Conservation (phyloP, 1,139 yeast genomes). For the Candida sp. region DNA sequence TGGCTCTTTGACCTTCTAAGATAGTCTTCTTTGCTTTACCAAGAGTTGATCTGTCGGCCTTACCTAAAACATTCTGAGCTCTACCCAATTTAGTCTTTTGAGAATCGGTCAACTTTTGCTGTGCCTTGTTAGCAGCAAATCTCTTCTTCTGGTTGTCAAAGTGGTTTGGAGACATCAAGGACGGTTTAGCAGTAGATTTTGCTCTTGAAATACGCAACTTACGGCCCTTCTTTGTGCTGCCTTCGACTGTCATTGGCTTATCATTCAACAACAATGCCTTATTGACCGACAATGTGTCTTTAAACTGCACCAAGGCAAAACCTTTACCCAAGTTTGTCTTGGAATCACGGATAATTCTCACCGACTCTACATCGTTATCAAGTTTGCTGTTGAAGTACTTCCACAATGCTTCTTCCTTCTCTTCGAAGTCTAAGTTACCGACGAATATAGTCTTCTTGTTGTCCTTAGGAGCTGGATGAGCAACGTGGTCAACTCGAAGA, state of each 20-base stretch:
- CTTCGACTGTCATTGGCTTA: conserved; percentile 51
- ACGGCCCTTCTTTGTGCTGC: conserved; percentile 37
- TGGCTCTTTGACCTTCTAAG: conserved; percentile 84
- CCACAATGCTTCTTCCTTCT: conserved; percentile 90
- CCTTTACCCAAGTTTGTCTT: conserved; percentile 98
- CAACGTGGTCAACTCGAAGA: conserved; percentile 87
- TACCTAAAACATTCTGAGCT: conserved; percentile 75
- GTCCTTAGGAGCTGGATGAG: conserved; percentile 90
- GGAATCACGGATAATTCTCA: conserved; percentile 88
- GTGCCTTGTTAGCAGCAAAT: conserved; percentile 24
- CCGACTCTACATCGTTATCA: conserved; percentile 81
- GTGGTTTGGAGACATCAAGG: conserved; percentile 49
- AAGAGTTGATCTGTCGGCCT: conserved; percentile 75
- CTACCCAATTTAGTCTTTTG: conserved; percentile 85
- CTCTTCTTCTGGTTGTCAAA: conserved; percentile 37
- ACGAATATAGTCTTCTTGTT: conserved; percentile 86
- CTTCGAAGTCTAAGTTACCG: conserved; percentile 95
- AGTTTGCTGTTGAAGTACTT: conserved; percentile 66
- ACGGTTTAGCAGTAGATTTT: conserved; percentile 57
- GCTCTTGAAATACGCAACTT: conserved; percentile 83
- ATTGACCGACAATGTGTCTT: conserved; percentile 78
- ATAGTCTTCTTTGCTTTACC: conserved; percentile 47
- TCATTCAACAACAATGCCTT: conserved; percentile 83
- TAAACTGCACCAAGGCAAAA: conserved; percentile 94
- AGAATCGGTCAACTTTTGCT: conserved; percentile 49